Evolutionary conservation across 129 eudicot genomes (phyloP).

Genomic region (Mikania micrantha): DNA sequence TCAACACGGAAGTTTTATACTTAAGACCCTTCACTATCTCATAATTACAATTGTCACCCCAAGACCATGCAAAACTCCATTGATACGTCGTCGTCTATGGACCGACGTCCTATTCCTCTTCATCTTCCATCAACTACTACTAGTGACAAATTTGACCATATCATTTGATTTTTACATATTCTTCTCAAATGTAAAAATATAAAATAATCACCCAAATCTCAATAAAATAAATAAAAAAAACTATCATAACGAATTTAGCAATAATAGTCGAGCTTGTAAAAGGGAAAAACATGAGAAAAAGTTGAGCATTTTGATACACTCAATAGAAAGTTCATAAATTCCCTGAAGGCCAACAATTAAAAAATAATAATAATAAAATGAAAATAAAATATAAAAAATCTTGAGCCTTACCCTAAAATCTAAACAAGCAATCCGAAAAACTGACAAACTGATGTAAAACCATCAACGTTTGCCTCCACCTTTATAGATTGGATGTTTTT

Average conservation of each 20-base stretch:
- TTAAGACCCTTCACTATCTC: constrained; percentile 9
- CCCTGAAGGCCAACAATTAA: no score
- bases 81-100: constrained; percentile 19
- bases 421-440: no score
- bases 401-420: no score
- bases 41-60: constrained; percentile 9
- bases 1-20: neutral
- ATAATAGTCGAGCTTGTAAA: neutral
- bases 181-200: neutral
- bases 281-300: neutral
- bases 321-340: no score
- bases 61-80: neutral
- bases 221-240: no score
- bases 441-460: no score
- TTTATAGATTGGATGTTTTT: no score
- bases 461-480: neutral
- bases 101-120: neutral
- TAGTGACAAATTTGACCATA: neutral
- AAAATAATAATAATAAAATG: no score
- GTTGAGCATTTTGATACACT: no score
- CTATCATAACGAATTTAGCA: no score
- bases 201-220: neutral
- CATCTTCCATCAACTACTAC: constrained; percentile 9
- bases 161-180: neutral
- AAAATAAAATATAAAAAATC: no score